Evolutionary conservation across 2,329 filamentous ascomycete species (phyloP).

Genomic region (Knoxdaviesia capensis): DNA sequence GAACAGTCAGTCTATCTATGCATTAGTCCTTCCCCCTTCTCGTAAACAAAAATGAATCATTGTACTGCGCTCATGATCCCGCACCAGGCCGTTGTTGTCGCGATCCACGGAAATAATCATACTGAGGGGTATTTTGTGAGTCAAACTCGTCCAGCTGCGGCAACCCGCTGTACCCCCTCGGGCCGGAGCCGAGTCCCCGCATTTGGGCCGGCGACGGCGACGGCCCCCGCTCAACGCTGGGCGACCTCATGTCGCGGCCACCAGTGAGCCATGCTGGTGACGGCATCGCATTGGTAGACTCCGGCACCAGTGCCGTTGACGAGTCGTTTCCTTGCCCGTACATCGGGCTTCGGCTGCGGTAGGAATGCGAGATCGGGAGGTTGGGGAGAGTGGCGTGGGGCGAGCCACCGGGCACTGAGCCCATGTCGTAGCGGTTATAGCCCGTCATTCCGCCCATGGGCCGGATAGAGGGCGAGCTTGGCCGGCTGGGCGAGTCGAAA

Average conservation of each 20-base stretch:
- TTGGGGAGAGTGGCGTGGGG: constrained; percentile 3
- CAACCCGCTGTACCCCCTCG: constrained; percentile 37
- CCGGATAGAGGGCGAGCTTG: constrained; percentile 22
- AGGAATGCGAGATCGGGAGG: constrained; percentile 6
- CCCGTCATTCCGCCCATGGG: constrained; percentile 9
- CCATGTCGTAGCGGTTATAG: constrained; percentile 1
- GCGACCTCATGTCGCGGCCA: constrained; percentile 12
- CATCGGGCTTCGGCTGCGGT: constrained; percentile 22
- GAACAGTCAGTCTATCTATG: too few relatives aligned
- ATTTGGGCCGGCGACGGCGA: constrained; percentile 4
- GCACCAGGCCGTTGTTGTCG: constrained; percentile 15
- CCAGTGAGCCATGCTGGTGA: constrained; percentile 13
- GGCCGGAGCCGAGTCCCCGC: constrained; percentile 33
- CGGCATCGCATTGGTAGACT: constrained; percentile 28
- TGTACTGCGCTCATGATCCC: constrained; percentile 6
- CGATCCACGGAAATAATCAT: constrained; percentile 34
- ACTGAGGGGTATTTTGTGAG: constrained; percentile 18
- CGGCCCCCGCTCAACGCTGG: constrained; percentile 4
- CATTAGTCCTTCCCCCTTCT: too few relatives aligned
- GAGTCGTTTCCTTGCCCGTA: constrained; percentile 32
- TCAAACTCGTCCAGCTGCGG: constrained; percentile 31
- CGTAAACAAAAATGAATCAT: constrained; percentile 5
- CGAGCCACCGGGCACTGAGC: constrained; percentile 3
- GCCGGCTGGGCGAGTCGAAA: constrained; percentile 18
- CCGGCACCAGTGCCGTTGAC: constrained; percentile 30